Conservation (phyloP, 805 yeast species). For the Candida tammaniensis region DNA sequence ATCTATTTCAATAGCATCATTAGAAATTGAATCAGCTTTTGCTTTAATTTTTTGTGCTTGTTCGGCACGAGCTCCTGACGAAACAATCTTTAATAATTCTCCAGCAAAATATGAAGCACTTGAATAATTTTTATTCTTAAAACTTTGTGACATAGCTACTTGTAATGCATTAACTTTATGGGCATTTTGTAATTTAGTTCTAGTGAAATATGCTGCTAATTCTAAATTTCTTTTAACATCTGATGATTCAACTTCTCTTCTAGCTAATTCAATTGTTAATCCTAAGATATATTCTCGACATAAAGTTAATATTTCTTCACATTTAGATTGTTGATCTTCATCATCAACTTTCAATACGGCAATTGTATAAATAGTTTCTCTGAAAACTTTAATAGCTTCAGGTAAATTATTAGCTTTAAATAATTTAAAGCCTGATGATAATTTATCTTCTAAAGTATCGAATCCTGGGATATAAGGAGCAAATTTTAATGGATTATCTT, state of each 20-base stretch:
- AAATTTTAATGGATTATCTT: slow-evolving; percentile 45
- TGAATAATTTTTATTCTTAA: slow-evolving; percentile 82
- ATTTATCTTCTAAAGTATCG: slow-evolving; percentile 57
- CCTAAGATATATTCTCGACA: slow-evolving; percentile 93
- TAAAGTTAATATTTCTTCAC: slow-evolving; percentile 63
- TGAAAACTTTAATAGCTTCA: slow-evolving; percentile 76
- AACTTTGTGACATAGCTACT: slow-evolving; percentile 92
- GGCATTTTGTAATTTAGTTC: slow-evolving; percentile 72
- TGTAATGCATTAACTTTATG: slow-evolving; percentile 87
- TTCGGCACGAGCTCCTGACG: slow-evolving; percentile 80
- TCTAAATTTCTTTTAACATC: slow-evolving; percentile 85
- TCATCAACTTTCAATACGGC: slow-evolving; percentile 68
- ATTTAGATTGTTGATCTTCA: slow-evolving; percentile 74
- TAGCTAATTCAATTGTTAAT: slow-evolving; percentile 81
- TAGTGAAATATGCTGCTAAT: slow-evolving; percentile 93
- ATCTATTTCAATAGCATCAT: slow-evolving; percentile 86
- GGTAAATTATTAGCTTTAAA: slow-evolving; percentile 83
- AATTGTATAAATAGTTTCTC: slow-evolving; percentile 73
- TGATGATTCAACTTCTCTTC: slow-evolving; percentile 74
- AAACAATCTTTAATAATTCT: slow-evolving; percentile 68
- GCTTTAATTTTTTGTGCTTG: slow-evolving; percentile 82
- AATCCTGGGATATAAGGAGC: slow-evolving; percentile 74
- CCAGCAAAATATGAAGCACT: slow-evolving; percentile 88
- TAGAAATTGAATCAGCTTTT: slow-evolving; percentile 74
- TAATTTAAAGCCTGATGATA: slow-evolving; percentile 73